Base-by-base conservation (phyloP, 495 filamentous ascomycete genomes). In the Penicillium herquei region DNA sequence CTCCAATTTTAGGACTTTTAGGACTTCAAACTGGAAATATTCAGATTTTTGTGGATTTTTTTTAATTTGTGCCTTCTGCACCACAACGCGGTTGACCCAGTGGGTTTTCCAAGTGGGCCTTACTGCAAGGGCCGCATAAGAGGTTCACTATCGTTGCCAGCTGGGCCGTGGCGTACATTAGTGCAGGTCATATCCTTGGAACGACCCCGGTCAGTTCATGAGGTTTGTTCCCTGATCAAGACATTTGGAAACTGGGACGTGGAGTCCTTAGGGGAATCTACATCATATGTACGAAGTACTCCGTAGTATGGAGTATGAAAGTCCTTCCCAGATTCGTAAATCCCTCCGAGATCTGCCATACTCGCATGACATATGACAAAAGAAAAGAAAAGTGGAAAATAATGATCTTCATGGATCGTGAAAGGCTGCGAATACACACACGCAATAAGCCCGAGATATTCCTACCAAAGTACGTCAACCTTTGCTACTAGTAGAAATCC, bases 101-200 rank as follows among this genome's bases (percentile, higher is more conserved):
- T 55, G 56, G 56, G 18, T 45, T 18, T 26, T 26, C 12, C 11
- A 52, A 30, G 45, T 30, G 16, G 51, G 35, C 21, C 21, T 26
- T 26, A 31, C 39, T 45, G 54, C 31, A 16, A 4, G 44, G 55
- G 47, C 43, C 53, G 53, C 56, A 47, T 34, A 39, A 40, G 45
- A 18, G n/a, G 37, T 9, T 50, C 7, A 54, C 50, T 57, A 59
- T 63, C 39, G 54, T 64, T 64, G 37, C 31, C 12, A 55, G 32
- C 13, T 12, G 17, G 32, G 26, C 56, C 30, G 60, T 63, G 60
- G 60, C 60, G 49, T 56, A 34, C 56, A 56, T 42, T 59, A 59
- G 57, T 56, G 39, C 35, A 49, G 52, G 39, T 35, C 6, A 13
- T n/a, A 39, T 33, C 30, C 47, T 34, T 47, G 35, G 39, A 42